These are phyloP conservation scores for Chondrus crispus DNA, from an alignment of 23 red algal genomes.

Conservation along the genomic window DNA sequence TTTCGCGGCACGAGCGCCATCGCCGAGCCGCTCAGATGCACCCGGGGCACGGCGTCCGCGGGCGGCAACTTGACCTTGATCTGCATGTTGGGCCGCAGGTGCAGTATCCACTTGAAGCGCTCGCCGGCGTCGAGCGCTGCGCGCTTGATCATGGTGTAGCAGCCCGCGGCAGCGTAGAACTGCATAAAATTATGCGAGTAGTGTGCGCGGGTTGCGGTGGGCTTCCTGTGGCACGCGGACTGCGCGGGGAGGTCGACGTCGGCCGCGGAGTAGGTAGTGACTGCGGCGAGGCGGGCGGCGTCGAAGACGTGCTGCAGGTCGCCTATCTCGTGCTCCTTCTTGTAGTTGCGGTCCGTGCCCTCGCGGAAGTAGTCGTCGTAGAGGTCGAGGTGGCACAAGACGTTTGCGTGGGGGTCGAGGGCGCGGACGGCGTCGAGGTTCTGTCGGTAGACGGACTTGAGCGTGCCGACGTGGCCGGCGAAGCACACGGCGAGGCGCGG, in stretches of 20 bases:
- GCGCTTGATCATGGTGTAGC: constrained; percentile 24
- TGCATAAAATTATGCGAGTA: constrained; percentile 37
- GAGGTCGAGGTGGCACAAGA: constrained; percentile 45
- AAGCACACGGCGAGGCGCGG: constrained; percentile 52
- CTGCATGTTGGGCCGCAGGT: constrained; percentile 47
- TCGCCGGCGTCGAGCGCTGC: not conserved
- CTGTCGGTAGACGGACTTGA: constrained; percentile 22
- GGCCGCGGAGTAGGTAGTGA: not conserved
- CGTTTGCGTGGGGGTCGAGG: not conserved
- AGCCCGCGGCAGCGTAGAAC: constrained; percentile 31
- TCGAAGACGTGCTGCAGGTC: constrained; percentile 35
- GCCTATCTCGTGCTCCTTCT: constrained; percentile 33
- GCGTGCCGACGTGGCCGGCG: constrained; percentile 38
- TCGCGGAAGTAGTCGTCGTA: constrained; percentile 56
- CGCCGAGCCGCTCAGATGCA: constrained; percentile 55
- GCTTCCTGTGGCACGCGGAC: not conserved
- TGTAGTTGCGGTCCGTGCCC: constrained; percentile 5
- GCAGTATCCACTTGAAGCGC: constrained; percentile 45
- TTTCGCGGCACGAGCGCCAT: constrained; percentile 28
- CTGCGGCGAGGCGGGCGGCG: not conserved
- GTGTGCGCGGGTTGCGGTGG: not conserved
- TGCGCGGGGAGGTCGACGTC: not conserved
- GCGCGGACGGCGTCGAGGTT: constrained; percentile 15
- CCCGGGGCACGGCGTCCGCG: not conserved
- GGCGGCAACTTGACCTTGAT: not conserved